Evolutionary conservation across 176 grass and related monocot genomes (phyloP).

Genomic region (Carex pumila): DNA sequence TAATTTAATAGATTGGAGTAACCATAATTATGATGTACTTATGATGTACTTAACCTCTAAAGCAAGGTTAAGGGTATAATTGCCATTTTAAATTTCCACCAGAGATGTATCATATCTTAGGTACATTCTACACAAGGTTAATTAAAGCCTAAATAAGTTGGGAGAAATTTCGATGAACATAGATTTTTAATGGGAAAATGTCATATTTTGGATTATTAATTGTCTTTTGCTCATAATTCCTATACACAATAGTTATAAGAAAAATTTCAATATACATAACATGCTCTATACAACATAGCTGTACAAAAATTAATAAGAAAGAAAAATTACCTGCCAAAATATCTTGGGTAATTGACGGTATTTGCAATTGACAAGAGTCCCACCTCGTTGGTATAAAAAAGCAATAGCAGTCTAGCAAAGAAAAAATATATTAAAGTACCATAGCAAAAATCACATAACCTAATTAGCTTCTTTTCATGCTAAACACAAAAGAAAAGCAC

Average conservation of each 20-base stretch:
- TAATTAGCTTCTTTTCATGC: conserved; percentile 15
- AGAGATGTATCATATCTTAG: neutral
- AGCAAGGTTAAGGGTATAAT: neutral
- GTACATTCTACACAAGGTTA: neutral
- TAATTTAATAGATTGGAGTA: neutral
- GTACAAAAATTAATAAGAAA: neutral
- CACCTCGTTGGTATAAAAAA: conserved; percentile 68
- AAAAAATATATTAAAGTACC: neutral
- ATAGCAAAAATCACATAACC: conserved; percentile 9
- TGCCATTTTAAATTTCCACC: neutral
- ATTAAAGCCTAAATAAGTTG: neutral
- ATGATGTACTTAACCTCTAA: neutral
- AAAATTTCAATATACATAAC: neutral
- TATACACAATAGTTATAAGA: neutral
- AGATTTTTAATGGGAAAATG: neutral
- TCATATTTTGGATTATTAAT: neutral
- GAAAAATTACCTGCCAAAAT: conserved; percentile 64
- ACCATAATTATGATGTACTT: neutral
- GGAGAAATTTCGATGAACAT: neutral
- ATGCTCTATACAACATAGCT: neutral
- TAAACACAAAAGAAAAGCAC: neutral
- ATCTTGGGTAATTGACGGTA: conserved; percentile 66
- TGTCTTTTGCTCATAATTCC: neutral
- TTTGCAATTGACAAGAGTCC: conserved; percentile 69
- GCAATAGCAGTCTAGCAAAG: conserved; percentile 67